phyloP scores from a whole-genome alignment of 2,329 filamentous ascomycete species.

The Pseudogymnoascus sp. region DNA sequence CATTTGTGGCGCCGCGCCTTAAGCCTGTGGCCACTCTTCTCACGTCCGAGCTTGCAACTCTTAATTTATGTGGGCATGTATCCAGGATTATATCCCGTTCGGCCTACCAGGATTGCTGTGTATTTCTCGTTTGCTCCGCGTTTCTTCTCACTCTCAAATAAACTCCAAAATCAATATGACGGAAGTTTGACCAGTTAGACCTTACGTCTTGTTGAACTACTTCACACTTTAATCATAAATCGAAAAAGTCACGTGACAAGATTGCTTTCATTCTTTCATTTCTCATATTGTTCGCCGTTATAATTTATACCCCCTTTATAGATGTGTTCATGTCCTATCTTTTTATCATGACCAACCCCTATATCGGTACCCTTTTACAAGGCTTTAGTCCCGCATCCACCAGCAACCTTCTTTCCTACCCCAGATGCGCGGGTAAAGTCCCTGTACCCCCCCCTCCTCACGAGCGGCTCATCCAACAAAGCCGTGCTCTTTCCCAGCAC shows the following conservation, averaged over 20 bases:
- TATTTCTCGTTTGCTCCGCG: too few species aligned
- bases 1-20: too few species aligned
- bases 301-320: background rate
- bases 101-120: too few species aligned
- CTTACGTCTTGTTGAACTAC: too few species aligned
- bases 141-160: too few species aligned
- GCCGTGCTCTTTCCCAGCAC: conserved; percentile 42
- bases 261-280: background rate
- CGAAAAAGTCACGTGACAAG: background rate
- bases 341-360: background rate
- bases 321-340: background rate
- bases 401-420: background rate
- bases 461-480: conserved; percentile 26
- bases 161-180: too few species aligned
- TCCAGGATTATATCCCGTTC: too few species aligned
- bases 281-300: background rate
- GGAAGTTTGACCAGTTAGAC: too few species aligned
- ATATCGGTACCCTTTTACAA: background rate
- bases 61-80: too few species aligned
- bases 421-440: background rate
- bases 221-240: background rate
- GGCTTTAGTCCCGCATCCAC: background rate
- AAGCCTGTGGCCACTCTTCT: too few species aligned
- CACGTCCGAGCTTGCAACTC: too few species aligned
- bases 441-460: background rate